Evolutionary conservation across 208 protist genomes (phyloP).

Genomic region (Leishmania martiniquensis): DNA sequence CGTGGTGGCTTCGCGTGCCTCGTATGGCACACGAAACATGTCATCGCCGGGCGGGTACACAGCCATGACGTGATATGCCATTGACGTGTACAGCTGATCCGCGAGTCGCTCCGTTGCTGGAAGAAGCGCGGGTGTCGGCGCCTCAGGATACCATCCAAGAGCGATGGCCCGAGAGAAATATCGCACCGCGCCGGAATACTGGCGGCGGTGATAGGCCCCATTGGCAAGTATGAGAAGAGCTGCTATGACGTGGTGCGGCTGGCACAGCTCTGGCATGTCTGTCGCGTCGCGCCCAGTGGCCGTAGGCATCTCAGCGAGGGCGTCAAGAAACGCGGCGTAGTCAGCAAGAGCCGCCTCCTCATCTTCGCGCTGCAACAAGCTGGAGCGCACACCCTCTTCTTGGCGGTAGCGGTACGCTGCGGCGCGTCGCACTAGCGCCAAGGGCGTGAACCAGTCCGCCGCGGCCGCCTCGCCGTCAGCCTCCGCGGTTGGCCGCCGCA

Average conservation of each 20-base stretch:
- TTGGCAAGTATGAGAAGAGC: slow-evolving; percentile 82
- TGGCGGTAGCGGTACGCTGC: slow-evolving; percentile 60
- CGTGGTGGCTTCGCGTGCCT: slow-evolving; percentile 56
- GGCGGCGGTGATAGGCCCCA: slow-evolving; percentile 64
- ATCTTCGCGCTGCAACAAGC: slow-evolving; percentile 44
- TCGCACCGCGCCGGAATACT: slow-evolving; percentile 53
- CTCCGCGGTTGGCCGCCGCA: slow-evolving; percentile 4
- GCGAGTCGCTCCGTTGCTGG: slow-evolving; percentile 43
- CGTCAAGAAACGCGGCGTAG: slow-evolving; percentile 57
- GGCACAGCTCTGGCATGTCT: slow-evolving; percentile 36
- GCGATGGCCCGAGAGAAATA: slow-evolving; percentile 80
- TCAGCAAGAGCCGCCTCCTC: slow-evolving; percentile 55
- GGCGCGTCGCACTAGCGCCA: slow-evolving; percentile 79
- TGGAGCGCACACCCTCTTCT: slow-evolving; percentile 15
- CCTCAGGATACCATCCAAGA: slow-evolving; percentile 68
- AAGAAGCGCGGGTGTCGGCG: slow-evolving; percentile 7
- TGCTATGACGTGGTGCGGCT: slow-evolving; percentile 57
- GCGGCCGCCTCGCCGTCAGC: slow-evolving; percentile 1
- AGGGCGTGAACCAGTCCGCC: slow-evolving; percentile 57
- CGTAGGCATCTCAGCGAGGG: slow-evolving; percentile 14
- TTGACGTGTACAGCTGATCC: slow-evolving; percentile 72
- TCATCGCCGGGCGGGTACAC: slow-evolving; percentile 61
- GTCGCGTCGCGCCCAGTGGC: not conserved
- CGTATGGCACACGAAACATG: slow-evolving; percentile 82
- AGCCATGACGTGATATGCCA: slow-evolving; percentile 69